These are phyloP conservation scores for Eucalyptus guilfoylei DNA, from an alignment of 345 rosid species.

Conservation along the genomic window DNA sequence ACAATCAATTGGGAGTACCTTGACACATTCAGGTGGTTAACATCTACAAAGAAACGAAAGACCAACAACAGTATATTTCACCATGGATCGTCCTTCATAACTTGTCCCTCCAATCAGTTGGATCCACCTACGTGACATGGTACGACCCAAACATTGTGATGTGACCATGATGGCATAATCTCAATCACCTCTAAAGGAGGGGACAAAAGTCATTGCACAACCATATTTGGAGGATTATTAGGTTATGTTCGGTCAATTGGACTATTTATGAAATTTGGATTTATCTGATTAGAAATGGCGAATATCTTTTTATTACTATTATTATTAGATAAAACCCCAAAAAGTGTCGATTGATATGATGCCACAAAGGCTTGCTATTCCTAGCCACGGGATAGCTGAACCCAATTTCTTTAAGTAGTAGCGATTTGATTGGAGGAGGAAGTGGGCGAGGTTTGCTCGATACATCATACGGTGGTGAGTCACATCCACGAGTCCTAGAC, in stretches of 20 bases:
- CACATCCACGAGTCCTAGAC: background rate
- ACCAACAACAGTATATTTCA: background rate
- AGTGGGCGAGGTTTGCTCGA: background rate
- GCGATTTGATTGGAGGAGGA: background rate
- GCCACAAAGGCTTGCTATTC: background rate
- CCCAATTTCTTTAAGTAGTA: background rate
- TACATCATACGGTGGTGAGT: background rate
- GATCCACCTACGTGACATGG: background rate
- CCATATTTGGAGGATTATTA: background rate
- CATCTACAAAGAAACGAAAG: background rate
- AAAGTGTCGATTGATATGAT: background rate
- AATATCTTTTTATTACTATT: background rate
- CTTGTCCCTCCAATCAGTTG: background rate
- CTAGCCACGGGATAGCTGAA: background rate
- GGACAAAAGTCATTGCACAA: background rate
- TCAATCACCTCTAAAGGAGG: background rate
- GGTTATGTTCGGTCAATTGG: background rate
- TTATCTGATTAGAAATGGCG: background rate
- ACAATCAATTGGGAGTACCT: background rate
- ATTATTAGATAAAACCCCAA: background rate
- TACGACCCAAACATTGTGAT: background rate
- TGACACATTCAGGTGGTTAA: background rate
- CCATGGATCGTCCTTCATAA: background rate
- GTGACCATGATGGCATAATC: background rate
- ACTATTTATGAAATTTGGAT: background rate